These are phyloP conservation scores for Taphrina confusa DNA, from an alignment of 1,139 yeast genomes.

Conservation along the genomic window DNA sequence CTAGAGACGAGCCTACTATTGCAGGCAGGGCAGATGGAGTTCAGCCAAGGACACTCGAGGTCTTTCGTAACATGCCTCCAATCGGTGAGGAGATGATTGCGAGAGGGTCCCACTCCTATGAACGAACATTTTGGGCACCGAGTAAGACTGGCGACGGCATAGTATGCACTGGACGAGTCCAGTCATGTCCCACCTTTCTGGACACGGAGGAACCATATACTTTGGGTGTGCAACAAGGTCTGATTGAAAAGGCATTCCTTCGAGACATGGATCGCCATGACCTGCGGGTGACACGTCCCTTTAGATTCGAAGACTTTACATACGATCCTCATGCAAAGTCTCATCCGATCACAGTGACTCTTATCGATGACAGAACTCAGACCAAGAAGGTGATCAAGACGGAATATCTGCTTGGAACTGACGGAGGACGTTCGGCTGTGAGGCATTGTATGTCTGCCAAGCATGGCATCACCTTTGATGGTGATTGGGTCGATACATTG, in stretches of 20 bases:
- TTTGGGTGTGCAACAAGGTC: slow-evolving; percentile 38
- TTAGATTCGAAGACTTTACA: slow-evolving; percentile 34
- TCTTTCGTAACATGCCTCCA: slow-evolving; percentile 46
- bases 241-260: slow-evolving; percentile 43
- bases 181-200: slow-evolving; percentile 40
- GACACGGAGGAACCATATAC: slow-evolving; percentile 17
- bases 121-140: slow-evolving; percentile 46
- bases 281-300: slow-evolving; percentile 37
- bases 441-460: slow-evolving; percentile 43
- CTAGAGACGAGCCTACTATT: slow-evolving; percentile 45
- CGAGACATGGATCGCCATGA: slow-evolving; percentile 38
- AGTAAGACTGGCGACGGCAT: slow-evolving; percentile 41
- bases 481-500: slow-evolving; percentile 49
- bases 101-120: slow-evolving; percentile 46
- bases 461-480: slow-evolving; percentile 45
- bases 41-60: slow-evolving; percentile 47
- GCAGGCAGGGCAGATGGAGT: slow-evolving; percentile 51
- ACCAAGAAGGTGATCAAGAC: slow-evolving; percentile 42
- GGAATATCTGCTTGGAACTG: slow-evolving; percentile 49
- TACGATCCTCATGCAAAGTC: slow-evolving; percentile 42
- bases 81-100: slow-evolving; percentile 47
- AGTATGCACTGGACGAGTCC: slow-evolving; percentile 27
- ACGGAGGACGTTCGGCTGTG: slow-evolving; percentile 51
- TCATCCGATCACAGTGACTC: slow-evolving; percentile 46
- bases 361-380: slow-evolving; percentile 33